Evolutionary conservation across 2,329 filamentous ascomycete genomes (phyloP), one percentile per base, ranked within the genome.

Genomic region (Colletotrichum chrysophilum): DNA sequence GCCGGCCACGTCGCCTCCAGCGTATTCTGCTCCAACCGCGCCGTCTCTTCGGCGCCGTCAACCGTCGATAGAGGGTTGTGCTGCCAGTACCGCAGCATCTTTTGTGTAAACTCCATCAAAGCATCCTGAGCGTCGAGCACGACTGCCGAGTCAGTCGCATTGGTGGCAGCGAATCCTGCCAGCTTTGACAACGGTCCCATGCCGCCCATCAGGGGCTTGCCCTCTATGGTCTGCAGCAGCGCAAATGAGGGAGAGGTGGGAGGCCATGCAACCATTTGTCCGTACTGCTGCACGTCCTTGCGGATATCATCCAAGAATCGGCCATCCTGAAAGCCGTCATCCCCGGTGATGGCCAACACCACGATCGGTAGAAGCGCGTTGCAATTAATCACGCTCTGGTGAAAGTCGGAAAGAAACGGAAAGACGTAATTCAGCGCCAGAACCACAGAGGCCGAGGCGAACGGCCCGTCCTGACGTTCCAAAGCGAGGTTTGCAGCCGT

Each of bases 371-470:
- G 87, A 24, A 98, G 86, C 12, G 88, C 85, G 78, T 95, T 91
- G 83, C 93, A 94, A 79, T 95, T 88, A 52, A 97, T 82, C 62
- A 88, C 85, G 7, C 85, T 84, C 77, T 89, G 89, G 73, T 93
- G 89, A 5, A 85, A 83, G 67, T 93, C 90, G 0, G 93, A 92
- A 9, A 98, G 84, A 30, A 94, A 87, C 4, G 94, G 93, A 78
- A 97, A 96, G 2, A 92, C 92, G 81, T 95, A 95, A 78, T 94
- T 95, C 77, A 98, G 85, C 0, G 94, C 93, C 79, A 97, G 88
- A 0, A 93, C 90, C 34, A 96, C 90, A 7, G 90, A 89, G 7
- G 83, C 87, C 9, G 85, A 84, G 0, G 87, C 88, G 14, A 86
- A 79, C 8, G 80, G 83, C 1, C 84, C 86, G 13, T 88, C 87